Evolutionary conservation across 805 yeast genomes (phyloP).

Genomic region (Saccharomycopsis guyanensis): DNA sequence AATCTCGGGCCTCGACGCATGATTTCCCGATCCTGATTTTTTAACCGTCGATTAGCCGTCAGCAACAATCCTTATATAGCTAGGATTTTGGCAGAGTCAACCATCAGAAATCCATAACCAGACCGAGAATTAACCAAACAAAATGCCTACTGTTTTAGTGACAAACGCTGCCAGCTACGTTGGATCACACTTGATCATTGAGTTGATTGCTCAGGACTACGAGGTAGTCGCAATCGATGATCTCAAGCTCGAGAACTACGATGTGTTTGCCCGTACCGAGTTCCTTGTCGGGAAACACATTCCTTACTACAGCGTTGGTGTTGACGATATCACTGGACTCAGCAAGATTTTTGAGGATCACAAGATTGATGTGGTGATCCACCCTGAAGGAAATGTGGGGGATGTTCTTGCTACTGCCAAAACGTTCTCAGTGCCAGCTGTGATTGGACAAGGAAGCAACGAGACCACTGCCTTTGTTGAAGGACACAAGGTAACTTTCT

Average conservation of each 20-base stretch:
- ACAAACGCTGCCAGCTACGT: conserved; percentile 88
- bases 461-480: no score
- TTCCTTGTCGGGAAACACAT: conserved; percentile 39
- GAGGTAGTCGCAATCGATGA: conserved; percentile 71
- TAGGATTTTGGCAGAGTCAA: no score
- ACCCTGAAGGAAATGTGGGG: conserved; percentile 41
- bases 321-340: conserved; percentile 44
- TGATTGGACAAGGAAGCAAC: no score
- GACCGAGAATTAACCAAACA: no score
- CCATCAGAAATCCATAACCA: no score
- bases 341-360: conserved; percentile 40
- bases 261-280: conserved; percentile 58
- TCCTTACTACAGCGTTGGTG: conserved; percentile 51
- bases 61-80: no score
- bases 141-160: conserved; percentile 38
- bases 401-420: neutral
- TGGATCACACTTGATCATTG: conserved; percentile 73
- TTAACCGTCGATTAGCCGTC: no score
- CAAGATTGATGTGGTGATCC: conserved; percentile 53
- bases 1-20: no score
- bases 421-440: no score
- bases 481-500: no score
- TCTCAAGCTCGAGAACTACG: conserved; percentile 56
- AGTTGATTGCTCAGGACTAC: conserved; percentile 51
- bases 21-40: no score